phyloP scores from a whole-genome alignment of 1,139 yeast species.

The Yamadazyma taylorii region DNA sequence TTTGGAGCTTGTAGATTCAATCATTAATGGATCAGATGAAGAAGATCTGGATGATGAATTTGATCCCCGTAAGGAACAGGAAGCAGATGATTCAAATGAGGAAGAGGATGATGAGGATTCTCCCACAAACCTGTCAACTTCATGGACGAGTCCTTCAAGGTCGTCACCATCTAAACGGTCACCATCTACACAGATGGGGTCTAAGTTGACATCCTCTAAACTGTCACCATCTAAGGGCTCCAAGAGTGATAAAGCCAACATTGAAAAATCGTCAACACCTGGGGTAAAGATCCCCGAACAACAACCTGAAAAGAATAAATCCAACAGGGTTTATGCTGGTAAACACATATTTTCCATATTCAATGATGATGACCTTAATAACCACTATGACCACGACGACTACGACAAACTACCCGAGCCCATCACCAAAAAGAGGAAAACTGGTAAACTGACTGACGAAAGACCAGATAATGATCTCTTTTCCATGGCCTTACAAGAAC shows the following conservation, averaged over 20 bases:
- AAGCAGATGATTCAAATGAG: conserved; percentile 34
- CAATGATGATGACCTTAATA: not conserved
- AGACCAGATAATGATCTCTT: conserved; percentile 1
- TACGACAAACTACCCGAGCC: no score
- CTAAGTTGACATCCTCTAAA: no score
- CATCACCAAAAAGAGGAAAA: not conserved
- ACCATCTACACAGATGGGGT: no score
- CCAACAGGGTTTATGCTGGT: no score
- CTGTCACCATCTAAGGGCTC: no score
- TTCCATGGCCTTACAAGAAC: conserved; percentile 11
- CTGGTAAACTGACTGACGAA: conserved; percentile 5
- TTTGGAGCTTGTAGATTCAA: conserved; percentile 44
- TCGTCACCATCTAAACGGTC: no score
- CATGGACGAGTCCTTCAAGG: no score
- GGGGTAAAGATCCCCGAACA: conserved; percentile 4
- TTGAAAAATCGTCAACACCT: no score
- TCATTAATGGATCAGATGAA: conserved; percentile 27
- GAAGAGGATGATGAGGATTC: no score
- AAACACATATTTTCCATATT: not conserved
- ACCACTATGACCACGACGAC: no score
- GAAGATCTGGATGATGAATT: conserved; percentile 13
- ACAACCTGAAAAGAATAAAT: conserved; percentile 3
- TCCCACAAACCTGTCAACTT: no score
- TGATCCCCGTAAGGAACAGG: conserved; percentile 24
- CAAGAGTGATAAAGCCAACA: no score